Base-by-base conservation (phyloP, 495 filamentous ascomycete species). In the Podospora tetraspora region DNA sequence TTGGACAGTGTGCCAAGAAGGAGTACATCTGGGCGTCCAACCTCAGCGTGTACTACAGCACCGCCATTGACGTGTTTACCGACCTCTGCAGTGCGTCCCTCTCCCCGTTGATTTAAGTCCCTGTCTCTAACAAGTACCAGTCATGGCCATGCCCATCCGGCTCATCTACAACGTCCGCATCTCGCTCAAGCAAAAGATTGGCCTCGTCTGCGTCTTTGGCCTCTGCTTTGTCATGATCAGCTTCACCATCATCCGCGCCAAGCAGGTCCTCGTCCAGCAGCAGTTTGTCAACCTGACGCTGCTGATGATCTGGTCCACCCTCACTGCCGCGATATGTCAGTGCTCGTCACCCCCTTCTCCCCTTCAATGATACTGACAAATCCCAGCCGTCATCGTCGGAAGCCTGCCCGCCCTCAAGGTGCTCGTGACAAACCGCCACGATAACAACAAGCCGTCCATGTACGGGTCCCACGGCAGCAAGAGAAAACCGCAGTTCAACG, bases 401-500 rank as follows among this genome's bases (percentile, higher is more conserved):
- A 83, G 82, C 61, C 78, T 84, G 0, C 81, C 82, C 3, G 81
- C 81, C 1, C 81, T 84, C 69, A 82, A 82, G 68, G 73, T 77
- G 59, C 82, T 90, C 58, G 82, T 84, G 57, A 82, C 85, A 3
- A 89, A 84, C 22, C 83, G 82, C 43, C 66, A 66, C 6, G 81
- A 85, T 32, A 87, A 83, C 72, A 87, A 85, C 72, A 87, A 86
- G 29, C 72, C 84, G 32, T 87, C 83, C 62, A 82, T 87, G 6
- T 84, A 86, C 74, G 78, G 78, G 12, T 84, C 82, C 43, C 64
- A 64, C 9, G 61, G 59, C 56, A 52, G 61, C 22, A 63, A 58
- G 25, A 57, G 64, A 16, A 73, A 68, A 52, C 58, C 62, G 56
- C 68, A 64, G 60, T 62, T 37, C 60, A 62, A 69, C 57, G 29